phyloP scores from a whole-genome alignment of 805 yeast genomes.

The Starmerella etchellsii region DNA sequence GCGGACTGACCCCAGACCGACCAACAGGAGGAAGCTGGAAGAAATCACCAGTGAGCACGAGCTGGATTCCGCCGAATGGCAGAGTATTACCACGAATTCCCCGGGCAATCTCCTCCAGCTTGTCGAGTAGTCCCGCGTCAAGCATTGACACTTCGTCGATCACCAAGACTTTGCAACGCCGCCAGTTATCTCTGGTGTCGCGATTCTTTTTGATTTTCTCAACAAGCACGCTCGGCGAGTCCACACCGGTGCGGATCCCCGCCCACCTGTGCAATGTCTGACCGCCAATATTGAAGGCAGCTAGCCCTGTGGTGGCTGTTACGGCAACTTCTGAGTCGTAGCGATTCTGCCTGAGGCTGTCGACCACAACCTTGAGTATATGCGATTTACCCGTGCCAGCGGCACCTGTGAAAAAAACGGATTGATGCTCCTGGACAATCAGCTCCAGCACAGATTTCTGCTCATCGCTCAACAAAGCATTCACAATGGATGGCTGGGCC shows the following conservation, averaged over 20 bases:
- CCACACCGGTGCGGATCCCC: constrained; percentile 66
- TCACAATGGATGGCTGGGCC: constrained; percentile 8
- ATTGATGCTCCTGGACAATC: constrained; percentile 43
- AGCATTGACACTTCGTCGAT: constrained; percentile 93
- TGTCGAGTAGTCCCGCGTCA: constrained; percentile 60
- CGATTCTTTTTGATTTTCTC: constrained; percentile 16
- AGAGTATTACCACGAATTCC: constrained; percentile 34
- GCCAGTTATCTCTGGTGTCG: constrained; percentile 47
- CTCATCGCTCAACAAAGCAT: constrained; percentile 26
- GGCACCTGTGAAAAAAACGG: constrained; percentile 86
- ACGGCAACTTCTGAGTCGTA: constrained; percentile 51
- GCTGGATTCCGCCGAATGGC: constrained; percentile 92
- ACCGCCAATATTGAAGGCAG: constrained; percentile 87
- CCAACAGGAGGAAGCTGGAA: constrained; percentile 86
- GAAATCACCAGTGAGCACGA: constrained; percentile 84
- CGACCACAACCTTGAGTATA: constrained; percentile 51
- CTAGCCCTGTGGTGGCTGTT: constrained; percentile 92
- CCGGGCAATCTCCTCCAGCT: constrained; percentile 58
- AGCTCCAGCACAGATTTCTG: constrained; percentile 45
- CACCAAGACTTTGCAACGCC: constrained; percentile 50
- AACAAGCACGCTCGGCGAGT: constrained; percentile 24
- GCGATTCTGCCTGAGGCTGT: constrained; percentile 28
- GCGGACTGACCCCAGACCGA: background rate
- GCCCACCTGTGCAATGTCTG: constrained; percentile 72
- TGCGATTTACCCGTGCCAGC: constrained; percentile 98